Base-by-base conservation (phyloP, 768 basidiomycete species). In the Naganishia onofrii region DNA sequence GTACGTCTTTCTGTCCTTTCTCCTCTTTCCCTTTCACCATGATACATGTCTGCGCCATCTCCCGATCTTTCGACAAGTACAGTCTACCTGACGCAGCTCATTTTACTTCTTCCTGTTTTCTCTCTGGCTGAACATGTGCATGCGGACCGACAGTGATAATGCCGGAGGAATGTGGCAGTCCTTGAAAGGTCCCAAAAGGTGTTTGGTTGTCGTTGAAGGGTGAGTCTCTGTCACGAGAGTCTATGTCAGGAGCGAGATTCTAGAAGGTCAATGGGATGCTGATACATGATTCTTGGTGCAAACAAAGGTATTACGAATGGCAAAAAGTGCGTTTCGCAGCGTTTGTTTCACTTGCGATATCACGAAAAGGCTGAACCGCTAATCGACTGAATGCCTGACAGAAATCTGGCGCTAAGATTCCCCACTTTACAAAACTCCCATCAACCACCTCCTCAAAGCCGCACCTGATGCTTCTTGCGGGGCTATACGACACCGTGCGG, bases 281-380 rank as follows among this genome's bases (percentile, higher is more conserved):
- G 42, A 42, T 42, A 42, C 15, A 2, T 17, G 9, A 15, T 42
- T 42, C 2, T 42, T 42, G 42, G 42, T 42, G 42, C n/a, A 42
- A 10, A 17, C 8, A 42, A 42, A 92, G 92, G 34, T 96, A 96
- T 79, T 97, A 92, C 78, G 95, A 99, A 81, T 97, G 95, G 95
- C 84, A 91, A 51, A 89, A 88, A 68, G 91, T 68, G 1, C 4
- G 51, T 52, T 42, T 21, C 8, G 23, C 36, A 19, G 46, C 0
- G 42, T 34, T 23, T 15, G 29, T 21, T 23, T 15, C 54, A 17
- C 8, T 26, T n/a, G 13, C 28, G 3, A 10, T 15, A 2, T 15
- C 15, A 2, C 42, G 2, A 2, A 17, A 51, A 21, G 2, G 48
- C 48, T 51, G 48, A 51, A n/a, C 23, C n/a, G 3, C 12, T 36